phyloP scores from a whole-genome alignment of 768 basidiomycete genomes.

The Chalciporus sphaerocephalus region DNA sequence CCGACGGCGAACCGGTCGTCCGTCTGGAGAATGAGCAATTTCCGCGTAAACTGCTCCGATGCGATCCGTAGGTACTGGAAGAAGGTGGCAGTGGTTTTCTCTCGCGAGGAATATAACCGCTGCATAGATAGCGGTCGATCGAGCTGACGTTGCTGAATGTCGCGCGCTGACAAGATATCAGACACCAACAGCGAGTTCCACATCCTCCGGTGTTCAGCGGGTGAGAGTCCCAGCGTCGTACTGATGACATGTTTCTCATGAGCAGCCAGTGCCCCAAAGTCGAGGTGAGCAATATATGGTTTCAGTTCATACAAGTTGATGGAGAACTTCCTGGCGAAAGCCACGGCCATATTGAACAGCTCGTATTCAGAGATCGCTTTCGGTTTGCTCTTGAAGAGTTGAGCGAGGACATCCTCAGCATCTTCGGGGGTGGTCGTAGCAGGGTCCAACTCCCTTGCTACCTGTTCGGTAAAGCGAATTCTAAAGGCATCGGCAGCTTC shows the following conservation, averaged over 20 bases:
- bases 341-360: conserved; percentile 47
- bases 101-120: conserved; percentile 53
- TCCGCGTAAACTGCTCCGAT: conserved; percentile 53
- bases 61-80: conserved; percentile 59
- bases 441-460: conserved; percentile 19
- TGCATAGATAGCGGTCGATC: conserved; percentile 53
- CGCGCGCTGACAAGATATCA: conserved; percentile 48
- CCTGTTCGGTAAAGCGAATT: conserved; percentile 35
- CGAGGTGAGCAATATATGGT: conserved; percentile 47
- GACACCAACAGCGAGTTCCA: conserved; percentile 66
- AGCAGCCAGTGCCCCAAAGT: conserved; percentile 52
- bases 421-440: conserved; percentile 35
- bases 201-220: conserved; percentile 42
- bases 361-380: conserved; percentile 60
- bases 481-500: conserved; percentile 45
- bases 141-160: conserved; percentile 50
- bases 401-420: conserved; percentile 35
- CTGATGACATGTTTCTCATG: conserved; percentile 52
- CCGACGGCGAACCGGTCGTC: conserved; percentile 60
- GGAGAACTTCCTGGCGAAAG: conserved; percentile 39
- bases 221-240: conserved; percentile 37
- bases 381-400: conserved; percentile 48
- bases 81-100: conserved; percentile 50
- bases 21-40: conserved; percentile 57
- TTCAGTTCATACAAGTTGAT: conserved; percentile 39